Base-by-base conservation (phyloP, 1,139 yeast species). In the Debaryomyces sp. region DNA sequence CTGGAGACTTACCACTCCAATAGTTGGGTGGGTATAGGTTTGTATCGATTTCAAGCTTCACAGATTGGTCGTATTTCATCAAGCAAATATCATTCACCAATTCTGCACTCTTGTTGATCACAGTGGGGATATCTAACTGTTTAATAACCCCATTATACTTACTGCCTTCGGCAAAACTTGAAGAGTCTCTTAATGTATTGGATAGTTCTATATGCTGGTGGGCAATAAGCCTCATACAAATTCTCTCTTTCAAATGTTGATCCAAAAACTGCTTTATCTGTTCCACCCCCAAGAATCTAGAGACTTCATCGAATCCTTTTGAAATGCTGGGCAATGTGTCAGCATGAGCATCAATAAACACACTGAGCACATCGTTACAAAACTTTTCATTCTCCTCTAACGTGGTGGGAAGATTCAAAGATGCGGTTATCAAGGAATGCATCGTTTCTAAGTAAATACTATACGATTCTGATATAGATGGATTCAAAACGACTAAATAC, bases 381-480 rank as follows among this genome's bases (percentile, higher is more conserved):
- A 89, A 82, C 29, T 60, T 57, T 5, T 66, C 65, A 56, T 87
- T 85, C 45, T 85, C 85, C 49, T 80, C 80, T 6, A 78, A 53
- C 1, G 84, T 78, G 7, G 72, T 68, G 10, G 80, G 74, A 10
- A 67, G 68, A 45, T 63, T 66, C 38, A 66, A 56, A 17, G 70
- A 69, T 2, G 74, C 75, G 13, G 79, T 73, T 44, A 85, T 67
- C 54, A 90, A 67, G 4, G 84, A 76, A 38, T 86, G 78, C 73
- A 91, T 79, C 5, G 96, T 86, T 51, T 81, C 76, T 54, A 89
- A 71, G 66, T 92, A 92, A 43, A 85, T 69, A 57, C 82, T 77
- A 70, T 90, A 89, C 18, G 89, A 86, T 57, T 82, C 84, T n/a
- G 95, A 87, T 47, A 92, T 86, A 58, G 89, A 82, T n/a, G 97